Conservation (phyloP, 805 yeast species). For the Pichia phayaonensis region DNA sequence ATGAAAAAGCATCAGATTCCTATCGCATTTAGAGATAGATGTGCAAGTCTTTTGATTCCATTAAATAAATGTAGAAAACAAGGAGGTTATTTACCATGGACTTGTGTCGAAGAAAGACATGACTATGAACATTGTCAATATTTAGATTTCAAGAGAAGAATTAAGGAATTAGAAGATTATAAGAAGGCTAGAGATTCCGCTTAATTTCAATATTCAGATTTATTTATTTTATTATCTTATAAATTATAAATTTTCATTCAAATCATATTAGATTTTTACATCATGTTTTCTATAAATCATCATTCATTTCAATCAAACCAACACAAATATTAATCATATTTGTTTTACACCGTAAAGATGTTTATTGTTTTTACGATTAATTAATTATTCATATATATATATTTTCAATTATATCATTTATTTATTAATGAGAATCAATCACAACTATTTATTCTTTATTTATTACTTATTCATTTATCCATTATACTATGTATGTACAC, state of each 20-base stretch:
- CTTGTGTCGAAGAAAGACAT: slow-evolving; percentile 72
- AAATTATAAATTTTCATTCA: background rate
- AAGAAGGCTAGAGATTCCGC: slow-evolving; percentile 33
- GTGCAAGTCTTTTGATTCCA: slow-evolving; percentile 60
- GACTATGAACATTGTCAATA: slow-evolving; percentile 81
- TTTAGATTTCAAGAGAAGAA: slow-evolving; percentile 73
- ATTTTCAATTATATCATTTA: background rate
- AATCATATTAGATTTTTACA: background rate
- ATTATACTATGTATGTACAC: background rate
- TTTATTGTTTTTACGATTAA: background rate
- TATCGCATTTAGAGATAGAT: slow-evolving; percentile 73
- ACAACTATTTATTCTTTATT: background rate
- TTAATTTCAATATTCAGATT: background rate
- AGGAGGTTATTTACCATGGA: slow-evolving; percentile 55
- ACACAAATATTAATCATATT: background rate
- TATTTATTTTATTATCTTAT: background rate
- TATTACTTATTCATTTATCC: background rate
- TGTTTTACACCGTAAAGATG: background rate
- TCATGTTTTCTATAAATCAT: background rate
- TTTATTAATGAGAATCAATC: background rate
- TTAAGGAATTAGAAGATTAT: slow-evolving; percentile 55
- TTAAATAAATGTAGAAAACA: slow-evolving; percentile 55
- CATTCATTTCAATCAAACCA: background rate
- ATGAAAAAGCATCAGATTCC: slow-evolving; percentile 76
- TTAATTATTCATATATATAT: background rate